phyloP scores from a whole-genome alignment of 257 asterid species.

The Ilex asprella region DNA sequence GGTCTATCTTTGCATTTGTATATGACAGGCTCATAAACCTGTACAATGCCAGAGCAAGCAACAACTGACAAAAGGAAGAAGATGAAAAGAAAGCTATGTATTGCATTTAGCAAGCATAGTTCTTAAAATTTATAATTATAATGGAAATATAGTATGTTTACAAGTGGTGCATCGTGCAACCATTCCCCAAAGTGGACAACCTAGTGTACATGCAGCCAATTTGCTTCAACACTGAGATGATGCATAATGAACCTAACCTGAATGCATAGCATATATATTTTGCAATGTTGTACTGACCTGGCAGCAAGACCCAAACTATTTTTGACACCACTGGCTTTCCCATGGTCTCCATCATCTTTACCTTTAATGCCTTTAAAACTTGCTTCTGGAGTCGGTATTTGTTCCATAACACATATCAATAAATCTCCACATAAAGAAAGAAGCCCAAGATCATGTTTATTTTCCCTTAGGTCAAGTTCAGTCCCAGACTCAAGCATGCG shows the following conservation, averaged over 20 bases:
- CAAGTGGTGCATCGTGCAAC: no score
- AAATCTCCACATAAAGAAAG: constrained; percentile 40
- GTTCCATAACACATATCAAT: constrained; percentile 37
- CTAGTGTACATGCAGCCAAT: not conserved
- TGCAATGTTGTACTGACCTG: constrained; percentile 35
- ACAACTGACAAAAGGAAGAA: constrained; percentile 10
- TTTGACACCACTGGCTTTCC: constrained; percentile 23
- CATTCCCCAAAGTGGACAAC: no score
- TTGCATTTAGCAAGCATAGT: no score
- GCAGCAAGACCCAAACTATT: constrained; percentile 43
- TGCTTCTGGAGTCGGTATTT: constrained; percentile 20
- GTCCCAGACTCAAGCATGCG: constrained; percentile 15
- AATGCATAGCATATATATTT: not conserved
- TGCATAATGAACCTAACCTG: not conserved
- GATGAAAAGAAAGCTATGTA: no score
- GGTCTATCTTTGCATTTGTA: constrained; percentile 21
- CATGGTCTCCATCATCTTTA: constrained; percentile 17
- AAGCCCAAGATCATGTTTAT: constrained; percentile 19
- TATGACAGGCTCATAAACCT: constrained; percentile 53
- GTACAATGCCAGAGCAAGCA: constrained; percentile 16
- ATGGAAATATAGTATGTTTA: no score
- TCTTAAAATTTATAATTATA: no score
- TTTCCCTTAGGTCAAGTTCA: constrained; percentile 28
- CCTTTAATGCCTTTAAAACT: constrained; percentile 23
- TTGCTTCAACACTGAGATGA: not conserved